Conservation (phyloP, 306 rosid species). For the Cicer judaicum region DNA sequence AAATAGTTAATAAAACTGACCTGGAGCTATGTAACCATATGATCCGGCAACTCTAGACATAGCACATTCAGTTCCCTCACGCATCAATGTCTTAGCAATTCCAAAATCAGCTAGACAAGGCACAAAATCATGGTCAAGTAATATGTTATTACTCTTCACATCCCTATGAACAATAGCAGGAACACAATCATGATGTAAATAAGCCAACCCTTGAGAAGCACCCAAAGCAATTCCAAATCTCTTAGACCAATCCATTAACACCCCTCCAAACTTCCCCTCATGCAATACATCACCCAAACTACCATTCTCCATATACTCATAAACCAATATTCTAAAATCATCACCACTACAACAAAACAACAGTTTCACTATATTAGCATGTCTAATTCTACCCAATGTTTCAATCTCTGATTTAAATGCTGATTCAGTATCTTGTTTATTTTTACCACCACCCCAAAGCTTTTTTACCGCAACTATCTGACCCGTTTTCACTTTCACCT, state of each 20-base stretch:
- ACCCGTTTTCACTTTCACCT: conserved; percentile 64
- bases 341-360: conserved; percentile 68
- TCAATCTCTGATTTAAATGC: conserved; percentile 76
- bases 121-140: conserved; percentile 64
- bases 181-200: conserved; percentile 77
- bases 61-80: conserved; percentile 26
- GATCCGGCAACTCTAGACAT: conserved; percentile 84
- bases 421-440: conserved; percentile 45
- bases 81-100: conserved; percentile 67
- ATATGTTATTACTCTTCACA: conserved; percentile 87
- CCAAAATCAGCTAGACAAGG: conserved; percentile 87
- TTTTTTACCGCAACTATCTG: conserved; percentile 74
- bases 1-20: conserved; percentile 32
- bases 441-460: conserved; percentile 50
- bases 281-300: conserved; percentile 78
- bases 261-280: conserved; percentile 48
- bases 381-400: conserved; percentile 75
- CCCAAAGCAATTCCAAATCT: conserved; percentile 67
- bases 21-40: conserved; percentile 90
- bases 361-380: conserved; percentile 77
- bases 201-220: conserved; percentile 75
- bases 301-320: conserved; percentile 83
- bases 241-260: conserved; percentile 55
- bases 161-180: conserved; percentile 81
- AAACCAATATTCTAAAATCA: conserved; percentile 64